A percentile compares a stretch with the other conserved stretches of the same genome.
Conservation (phyloP, 441 rosid species). For the Corymbia citriodora region DNA sequence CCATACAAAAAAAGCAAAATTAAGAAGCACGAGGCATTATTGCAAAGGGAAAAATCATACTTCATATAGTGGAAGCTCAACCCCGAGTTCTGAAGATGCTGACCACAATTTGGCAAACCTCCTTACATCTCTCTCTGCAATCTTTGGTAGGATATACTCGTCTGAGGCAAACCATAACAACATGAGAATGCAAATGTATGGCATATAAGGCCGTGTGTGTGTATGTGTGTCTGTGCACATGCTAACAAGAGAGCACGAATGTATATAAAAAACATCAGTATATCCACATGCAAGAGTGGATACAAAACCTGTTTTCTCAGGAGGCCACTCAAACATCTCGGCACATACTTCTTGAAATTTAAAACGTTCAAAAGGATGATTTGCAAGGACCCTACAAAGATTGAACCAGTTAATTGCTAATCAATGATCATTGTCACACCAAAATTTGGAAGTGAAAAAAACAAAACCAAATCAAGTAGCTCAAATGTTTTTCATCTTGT, state of each 20-base stretch:
- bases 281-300: slow-evolving; percentile 3
- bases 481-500: neutral
- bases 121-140: slow-evolving; percentile 83
- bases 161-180: slow-evolving; percentile 34
- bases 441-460: neutral
- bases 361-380: slow-evolving; percentile 45
- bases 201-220: neutral
- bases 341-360: slow-evolving; percentile 59
- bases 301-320: slow-evolving; percentile 73
- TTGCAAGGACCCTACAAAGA: slow-evolving; percentile 51
- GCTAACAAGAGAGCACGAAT: neutral
- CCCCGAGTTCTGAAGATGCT: slow-evolving; percentile 37
- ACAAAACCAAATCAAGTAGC: neutral
- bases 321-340: slow-evolving; percentile 75
- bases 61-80: slow-evolving; percentile 40
- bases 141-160: slow-evolving; percentile 85
- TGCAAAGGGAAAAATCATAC: slow-evolving; percentile 21
- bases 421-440: neutral
- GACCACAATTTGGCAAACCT: slow-evolving; percentile 59
- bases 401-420: neutral
- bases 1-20: neutral
- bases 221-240: neutral
- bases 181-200: neutral
- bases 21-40: slow-evolving; percentile 1
- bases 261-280: neutral